A percentile compares a stretch with the other conserved stretches of the same genome.
Evolutionary conservation across 2,329 filamentous ascomycete species (phyloP).

Genomic region (Trichoderma polysporum): DNA sequence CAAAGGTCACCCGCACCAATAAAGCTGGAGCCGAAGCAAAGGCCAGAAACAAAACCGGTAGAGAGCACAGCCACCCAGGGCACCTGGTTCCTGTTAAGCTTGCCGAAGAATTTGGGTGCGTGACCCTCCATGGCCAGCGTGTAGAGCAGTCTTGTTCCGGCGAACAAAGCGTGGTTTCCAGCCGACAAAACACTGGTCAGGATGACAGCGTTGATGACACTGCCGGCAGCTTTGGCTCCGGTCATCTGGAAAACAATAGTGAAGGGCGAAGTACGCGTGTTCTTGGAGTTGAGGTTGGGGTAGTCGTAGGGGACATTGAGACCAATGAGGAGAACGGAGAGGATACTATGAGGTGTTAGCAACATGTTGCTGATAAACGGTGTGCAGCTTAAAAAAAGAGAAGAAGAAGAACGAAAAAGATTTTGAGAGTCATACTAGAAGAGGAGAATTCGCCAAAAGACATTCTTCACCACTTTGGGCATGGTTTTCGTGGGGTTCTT

Average conservation of each 20-base stretch:
- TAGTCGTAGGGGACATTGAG: conserved; percentile 59
- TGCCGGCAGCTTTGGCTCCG: conserved; percentile 51
- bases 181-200: conserved; percentile 40
- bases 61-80: conserved; percentile 46
- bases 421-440: conserved; percentile 41
- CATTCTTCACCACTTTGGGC: conserved; percentile 63
- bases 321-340: conserved; percentile 47
- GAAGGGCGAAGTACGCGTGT: conserved; percentile 39
- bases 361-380: neutral
- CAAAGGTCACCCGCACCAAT: conserved; percentile 65
- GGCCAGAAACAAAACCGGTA: conserved; percentile 55
- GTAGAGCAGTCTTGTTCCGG: conserved; percentile 37
- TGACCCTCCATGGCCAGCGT: conserved; percentile 45
- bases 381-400: too few relatives aligned
- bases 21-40: conserved; percentile 65
- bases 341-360: conserved; percentile 30
- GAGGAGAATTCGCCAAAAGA: conserved; percentile 62
- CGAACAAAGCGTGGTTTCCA: conserved; percentile 40
- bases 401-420: too few relatives aligned
- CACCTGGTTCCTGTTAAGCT: conserved; percentile 36
- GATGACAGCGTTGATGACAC: conserved; percentile 61
- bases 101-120: conserved; percentile 55
- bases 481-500: conserved; percentile 60
- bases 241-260: conserved; percentile 61
- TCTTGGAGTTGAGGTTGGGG: conserved; percentile 34